A percentile compares a stretch with the other conserved stretches of the same genome.
phyloP scores from a whole-genome alignment of 495 filamentous ascomycete genomes.

The Bombardia bombarda region DNA sequence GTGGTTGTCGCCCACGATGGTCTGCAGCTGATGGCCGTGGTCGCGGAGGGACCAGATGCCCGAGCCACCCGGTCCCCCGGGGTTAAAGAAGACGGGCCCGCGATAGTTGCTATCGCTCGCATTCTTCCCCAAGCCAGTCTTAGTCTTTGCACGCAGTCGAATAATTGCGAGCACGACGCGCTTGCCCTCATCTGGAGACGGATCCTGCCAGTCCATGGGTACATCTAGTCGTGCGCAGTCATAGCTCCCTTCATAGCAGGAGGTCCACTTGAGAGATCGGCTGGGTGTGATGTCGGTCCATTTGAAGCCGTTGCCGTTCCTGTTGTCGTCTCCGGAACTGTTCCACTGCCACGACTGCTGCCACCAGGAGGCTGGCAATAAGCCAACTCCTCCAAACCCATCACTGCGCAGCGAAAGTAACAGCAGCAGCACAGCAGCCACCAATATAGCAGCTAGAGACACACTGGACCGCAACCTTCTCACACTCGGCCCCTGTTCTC shows the following conservation, averaged over 20 bases:
- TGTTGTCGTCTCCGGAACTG: background rate
- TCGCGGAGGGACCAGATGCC: conserved; percentile 33
- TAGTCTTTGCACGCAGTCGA: conserved; percentile 32
- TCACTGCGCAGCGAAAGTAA: background rate
- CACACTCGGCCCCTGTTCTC: too few relatives aligned
- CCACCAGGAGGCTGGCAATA: background rate
- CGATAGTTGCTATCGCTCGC: conserved; percentile 14
- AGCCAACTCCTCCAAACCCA: background rate
- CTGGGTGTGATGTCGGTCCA: conserved; percentile 29
- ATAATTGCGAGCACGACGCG: conserved; percentile 36
- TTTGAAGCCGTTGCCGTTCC: conserved; percentile 1
- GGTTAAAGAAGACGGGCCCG: conserved; percentile 47
- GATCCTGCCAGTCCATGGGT: conserved; percentile 42
- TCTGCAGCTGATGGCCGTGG: conserved; percentile 32
- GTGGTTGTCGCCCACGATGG: conserved; percentile 38
- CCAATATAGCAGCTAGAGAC: background rate
- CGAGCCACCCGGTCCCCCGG: conserved; percentile 44
- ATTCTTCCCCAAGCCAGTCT: too few relatives aligned
- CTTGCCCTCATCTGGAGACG: conserved; percentile 19
- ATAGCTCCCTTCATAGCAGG: conserved; percentile 22
- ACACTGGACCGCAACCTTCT: too few relatives aligned
- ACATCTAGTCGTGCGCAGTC: conserved; percentile 36
- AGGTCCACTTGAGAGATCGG: conserved; percentile 24
- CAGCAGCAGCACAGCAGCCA: background rate
- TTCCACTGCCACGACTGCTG: background rate